phyloP scores from a whole-genome alignment of 2,329 filamentous ascomycete genomes.

The Esteya vermicola region DNA sequence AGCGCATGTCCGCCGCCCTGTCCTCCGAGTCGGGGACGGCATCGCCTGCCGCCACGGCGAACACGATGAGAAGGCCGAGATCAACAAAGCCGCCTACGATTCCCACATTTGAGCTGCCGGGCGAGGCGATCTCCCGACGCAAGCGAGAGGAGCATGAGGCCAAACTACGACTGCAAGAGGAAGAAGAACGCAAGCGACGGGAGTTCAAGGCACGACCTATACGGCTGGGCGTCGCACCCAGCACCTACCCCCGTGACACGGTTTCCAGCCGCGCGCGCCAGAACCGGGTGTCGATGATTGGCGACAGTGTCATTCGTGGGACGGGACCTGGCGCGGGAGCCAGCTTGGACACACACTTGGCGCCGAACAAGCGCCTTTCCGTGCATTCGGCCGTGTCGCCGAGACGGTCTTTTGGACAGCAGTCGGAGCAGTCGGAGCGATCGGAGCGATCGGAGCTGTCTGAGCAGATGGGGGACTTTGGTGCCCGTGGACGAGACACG shows the following conservation, averaged over 20 bases:
- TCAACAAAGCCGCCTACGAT: slow-evolving; percentile 37
- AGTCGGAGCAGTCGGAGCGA: not conserved
- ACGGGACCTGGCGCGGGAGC: too few relatives aligned
- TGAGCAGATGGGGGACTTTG: too few relatives aligned
- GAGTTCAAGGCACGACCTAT: slow-evolving; percentile 51
- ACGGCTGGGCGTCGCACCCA: slow-evolving; percentile 26
- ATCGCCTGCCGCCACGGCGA: slow-evolving; percentile 7
- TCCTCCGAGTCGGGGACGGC: too few relatives aligned
- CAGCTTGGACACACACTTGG: too few relatives aligned
- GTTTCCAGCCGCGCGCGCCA: slow-evolving; percentile 42
- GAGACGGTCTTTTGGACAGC: too few relatives aligned
- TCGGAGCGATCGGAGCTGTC: not conserved
- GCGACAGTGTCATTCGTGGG: not conserved
- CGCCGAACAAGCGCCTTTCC: slow-evolving; percentile 16
- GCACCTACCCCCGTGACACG: slow-evolving; percentile 38
- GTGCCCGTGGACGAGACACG: slow-evolving; percentile 6
- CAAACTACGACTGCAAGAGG: slow-evolving; percentile 40
- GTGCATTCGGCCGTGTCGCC: slow-evolving; percentile 3
- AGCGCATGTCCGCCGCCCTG: slow-evolving; percentile 36
- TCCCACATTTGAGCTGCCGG: slow-evolving; percentile 47
- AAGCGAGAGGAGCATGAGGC: slow-evolving; percentile 43
- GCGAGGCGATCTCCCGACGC: slow-evolving; percentile 42
- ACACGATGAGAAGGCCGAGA: slow-evolving; percentile 25
- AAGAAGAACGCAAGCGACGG: slow-evolving; percentile 43
- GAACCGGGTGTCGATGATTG: slow-evolving; percentile 18